These are phyloP conservation scores for Russula griseocarnosa DNA, from an alignment of 768 basidiomycete genomes.

Conservation along the genomic window DNA sequence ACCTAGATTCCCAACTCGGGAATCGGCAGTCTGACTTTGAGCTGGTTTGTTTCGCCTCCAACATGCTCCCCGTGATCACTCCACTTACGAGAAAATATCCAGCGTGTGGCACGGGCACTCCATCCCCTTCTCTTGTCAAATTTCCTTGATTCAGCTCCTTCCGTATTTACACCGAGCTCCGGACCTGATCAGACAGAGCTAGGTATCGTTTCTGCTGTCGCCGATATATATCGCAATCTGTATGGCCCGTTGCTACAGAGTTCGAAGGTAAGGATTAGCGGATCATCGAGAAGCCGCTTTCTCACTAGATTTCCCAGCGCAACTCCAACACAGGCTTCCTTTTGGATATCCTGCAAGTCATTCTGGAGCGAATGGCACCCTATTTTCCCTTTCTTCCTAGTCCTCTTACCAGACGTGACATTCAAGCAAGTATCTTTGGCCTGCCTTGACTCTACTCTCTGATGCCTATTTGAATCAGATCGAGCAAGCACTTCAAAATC, in stretches of 20 bases:
- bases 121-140: conserved; percentile 76
- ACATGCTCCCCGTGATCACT: neutral
- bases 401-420: conserved; percentile 42
- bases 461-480: conserved; percentile 39
- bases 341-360: conserved; percentile 48
- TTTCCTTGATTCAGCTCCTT: conserved; percentile 83
- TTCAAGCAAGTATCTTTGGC: conserved; percentile 45
- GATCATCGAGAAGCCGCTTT: neutral
- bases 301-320: conserved; percentile 3
- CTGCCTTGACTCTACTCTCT: conserved; percentile 17
- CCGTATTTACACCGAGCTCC: conserved; percentile 69
- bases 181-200: conserved; percentile 57
- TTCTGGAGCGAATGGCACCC: conserved; percentile 70
- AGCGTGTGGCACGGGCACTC: conserved; percentile 72
- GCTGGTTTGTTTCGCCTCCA: conserved; percentile 6
- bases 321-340: conserved; percentile 32
- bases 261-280: conserved; percentile 37
- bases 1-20: conserved; percentile 20
- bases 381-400: conserved; percentile 76
- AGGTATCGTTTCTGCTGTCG: conserved; percentile 54
- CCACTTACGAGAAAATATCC: neutral
- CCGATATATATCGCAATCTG: conserved; percentile 53
- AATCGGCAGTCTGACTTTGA: conserved; percentile 25
- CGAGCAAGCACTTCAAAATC: conserved; percentile 62
- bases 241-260: conserved; percentile 55